Conservation (phyloP, 2,329 filamentous ascomycete species). For the Fusarium piperis region DNA sequence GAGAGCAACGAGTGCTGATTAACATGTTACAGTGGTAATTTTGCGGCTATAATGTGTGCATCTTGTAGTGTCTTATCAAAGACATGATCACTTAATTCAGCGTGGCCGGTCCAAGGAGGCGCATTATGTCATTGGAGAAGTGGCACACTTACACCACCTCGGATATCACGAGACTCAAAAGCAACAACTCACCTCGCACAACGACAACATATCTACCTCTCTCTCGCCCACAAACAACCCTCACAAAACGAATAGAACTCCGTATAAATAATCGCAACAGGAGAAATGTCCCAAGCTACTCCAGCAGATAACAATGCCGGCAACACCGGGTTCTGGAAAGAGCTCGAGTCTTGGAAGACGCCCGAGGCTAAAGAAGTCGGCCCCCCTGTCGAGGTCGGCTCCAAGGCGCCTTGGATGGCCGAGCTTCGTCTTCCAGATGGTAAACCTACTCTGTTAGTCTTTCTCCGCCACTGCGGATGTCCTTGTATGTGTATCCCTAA, state of each 20-base stretch:
- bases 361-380: slow-evolving; percentile 55
- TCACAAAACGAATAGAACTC: background rate
- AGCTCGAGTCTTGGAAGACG: slow-evolving; percentile 54
- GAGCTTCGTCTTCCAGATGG: slow-evolving; percentile 62
- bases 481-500: slow-evolving; percentile 65
- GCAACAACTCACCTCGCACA: background rate
- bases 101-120: background rate
- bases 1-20: background rate
- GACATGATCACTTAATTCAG: background rate
- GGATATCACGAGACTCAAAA: slow-evolving; percentile 20
- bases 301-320: background rate
- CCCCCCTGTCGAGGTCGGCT: slow-evolving; percentile 61
- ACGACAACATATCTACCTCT: background rate
- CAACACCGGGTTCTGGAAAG: slow-evolving; percentile 46
- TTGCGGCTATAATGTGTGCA: background rate
- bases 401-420: slow-evolving; percentile 63
- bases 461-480: slow-evolving; percentile 78
- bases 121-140: slow-evolving; percentile 32
- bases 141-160: slow-evolving; percentile 15
- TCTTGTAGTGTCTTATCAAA: background rate
- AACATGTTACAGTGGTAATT: background rate
- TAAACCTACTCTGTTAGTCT: slow-evolving; percentile 70
- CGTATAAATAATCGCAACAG: background rate
- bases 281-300: slow-evolving; percentile 27
- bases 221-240: background rate